Conservation (phyloP, 257 asterid species). For the Agastache rugosa region DNA sequence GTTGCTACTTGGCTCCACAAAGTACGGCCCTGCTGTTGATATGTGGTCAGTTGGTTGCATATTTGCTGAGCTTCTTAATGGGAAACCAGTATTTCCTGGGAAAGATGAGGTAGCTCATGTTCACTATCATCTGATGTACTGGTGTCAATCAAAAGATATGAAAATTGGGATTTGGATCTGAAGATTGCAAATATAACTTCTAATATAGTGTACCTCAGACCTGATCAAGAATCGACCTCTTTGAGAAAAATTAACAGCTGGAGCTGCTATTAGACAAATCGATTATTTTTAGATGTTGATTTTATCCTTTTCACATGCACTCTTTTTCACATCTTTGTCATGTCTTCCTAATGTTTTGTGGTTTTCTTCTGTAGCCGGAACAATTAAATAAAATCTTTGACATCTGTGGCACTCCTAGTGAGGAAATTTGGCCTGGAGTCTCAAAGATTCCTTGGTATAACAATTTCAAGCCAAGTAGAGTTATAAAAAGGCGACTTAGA, state of each 20-base stretch:
- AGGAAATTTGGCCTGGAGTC: conserved; percentile 90
- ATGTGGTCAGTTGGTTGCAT: conserved; percentile 98
- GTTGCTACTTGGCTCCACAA: conserved; percentile 85
- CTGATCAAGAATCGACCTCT: not conserved
- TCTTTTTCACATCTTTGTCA: conserved; percentile 20
- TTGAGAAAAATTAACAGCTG: not conserved
- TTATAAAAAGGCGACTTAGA: conserved; percentile 75
- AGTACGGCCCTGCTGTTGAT: conserved; percentile 92
- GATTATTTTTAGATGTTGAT: not conserved
- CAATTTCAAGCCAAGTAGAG: conserved; percentile 78
- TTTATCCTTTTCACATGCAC: conserved; percentile 3
- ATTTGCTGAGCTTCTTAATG: conserved; percentile 86
- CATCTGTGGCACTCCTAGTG: conserved; percentile 79
- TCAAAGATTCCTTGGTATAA: conserved; percentile 84
- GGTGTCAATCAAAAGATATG: not conserved
- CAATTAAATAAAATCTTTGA: conserved; percentile 81
- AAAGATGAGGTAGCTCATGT: conserved; percentile 79
- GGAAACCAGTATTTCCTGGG: conserved; percentile 90
- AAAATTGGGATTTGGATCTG: conserved; percentile 5
- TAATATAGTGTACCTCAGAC: not conserved
- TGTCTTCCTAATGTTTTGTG: conserved; percentile 8
- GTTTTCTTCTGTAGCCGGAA: conserved; percentile 64
- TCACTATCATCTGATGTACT: conserved; percentile 37
- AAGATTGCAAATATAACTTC: not conserved
- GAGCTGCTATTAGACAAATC: conserved; percentile 10